Evolutionary conservation across 2,329 filamentous ascomycete species (phyloP).

Genomic region (Ceratocystis smalleyi): DNA sequence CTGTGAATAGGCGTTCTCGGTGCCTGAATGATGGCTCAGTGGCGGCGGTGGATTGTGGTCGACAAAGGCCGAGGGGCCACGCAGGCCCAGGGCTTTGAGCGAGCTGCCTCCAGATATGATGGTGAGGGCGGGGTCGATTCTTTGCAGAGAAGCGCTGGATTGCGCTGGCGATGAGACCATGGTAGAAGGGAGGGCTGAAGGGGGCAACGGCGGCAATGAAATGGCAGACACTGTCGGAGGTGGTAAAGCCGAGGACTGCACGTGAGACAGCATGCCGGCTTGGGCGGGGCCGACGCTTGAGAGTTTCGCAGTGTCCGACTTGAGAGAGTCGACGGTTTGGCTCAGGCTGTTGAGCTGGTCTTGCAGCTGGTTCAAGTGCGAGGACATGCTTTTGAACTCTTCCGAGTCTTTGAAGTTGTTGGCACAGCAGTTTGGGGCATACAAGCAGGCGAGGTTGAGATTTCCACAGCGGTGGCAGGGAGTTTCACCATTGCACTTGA

Average conservation of each 20-base stretch:
- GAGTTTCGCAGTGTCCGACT: conserved; percentile 35
- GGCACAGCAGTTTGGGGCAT: conserved; percentile 50
- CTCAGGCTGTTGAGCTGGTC: conserved; percentile 71
- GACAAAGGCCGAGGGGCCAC: conserved; percentile 7
- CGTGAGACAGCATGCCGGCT: neutral
- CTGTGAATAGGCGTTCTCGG: conserved; percentile 13
- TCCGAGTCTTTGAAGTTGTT: conserved; percentile 85
- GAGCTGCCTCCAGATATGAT: conserved; percentile 14
- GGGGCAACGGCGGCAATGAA: conserved; percentile 7
- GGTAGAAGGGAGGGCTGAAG: conserved; percentile 5
- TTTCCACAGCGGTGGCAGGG: conserved; percentile 54
- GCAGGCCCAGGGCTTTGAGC: conserved; percentile 8
- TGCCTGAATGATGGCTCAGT: conserved; percentile 14
- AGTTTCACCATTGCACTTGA: conserved; percentile 57
- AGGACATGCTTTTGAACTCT: conserved; percentile 70
- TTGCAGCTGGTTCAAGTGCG: conserved; percentile 59
- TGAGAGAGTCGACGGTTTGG: conserved; percentile 53
- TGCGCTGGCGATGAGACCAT: conserved; percentile 11
- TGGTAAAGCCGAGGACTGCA: conserved; percentile 5
- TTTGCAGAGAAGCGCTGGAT: conserved; percentile 15
- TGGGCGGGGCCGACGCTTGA: conserved; percentile 18
- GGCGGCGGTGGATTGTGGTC: conserved; percentile 11
- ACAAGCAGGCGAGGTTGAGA: conserved; percentile 49
- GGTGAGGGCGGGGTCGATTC: conserved; percentile 14
- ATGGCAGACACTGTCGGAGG: conserved; percentile 3